Conservation (phyloP, 2,329 filamentous ascomycete genomes). For the Penicillium carneum region DNA sequence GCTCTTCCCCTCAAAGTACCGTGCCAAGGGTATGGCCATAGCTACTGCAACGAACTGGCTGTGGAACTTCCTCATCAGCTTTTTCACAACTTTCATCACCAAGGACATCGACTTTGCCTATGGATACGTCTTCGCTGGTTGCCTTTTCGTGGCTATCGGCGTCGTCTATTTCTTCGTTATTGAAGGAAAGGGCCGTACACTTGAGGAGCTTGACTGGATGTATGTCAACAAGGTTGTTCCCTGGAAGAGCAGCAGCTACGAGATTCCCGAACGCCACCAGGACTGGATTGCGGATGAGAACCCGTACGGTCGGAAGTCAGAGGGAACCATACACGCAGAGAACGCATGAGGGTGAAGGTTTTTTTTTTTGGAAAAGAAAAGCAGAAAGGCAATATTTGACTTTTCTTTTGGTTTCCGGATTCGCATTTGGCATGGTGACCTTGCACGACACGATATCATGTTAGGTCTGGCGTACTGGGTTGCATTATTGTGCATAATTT, state of each 20-base stretch:
- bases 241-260: slow-evolving; percentile 63
- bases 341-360: slow-evolving; percentile 32
- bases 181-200: slow-evolving; percentile 71
- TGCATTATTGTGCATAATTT: slow-evolving; percentile 5
- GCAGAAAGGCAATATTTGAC: neutral
- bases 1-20: slow-evolving; percentile 55
- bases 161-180: slow-evolving; percentile 78
- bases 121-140: slow-evolving; percentile 78
- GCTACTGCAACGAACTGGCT: slow-evolving; percentile 79
- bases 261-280: slow-evolving; percentile 36
- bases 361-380: neutral
- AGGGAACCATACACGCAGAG: slow-evolving; percentile 38
- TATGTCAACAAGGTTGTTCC: slow-evolving; percentile 69
- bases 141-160: slow-evolving; percentile 68
- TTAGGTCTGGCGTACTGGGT: slow-evolving; percentile 24
- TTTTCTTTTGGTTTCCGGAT: slow-evolving; percentile 12
- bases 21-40: slow-evolving; percentile 79
- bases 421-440: slow-evolving; percentile 14
- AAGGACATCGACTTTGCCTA: slow-evolving; percentile 74
- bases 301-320: slow-evolving; percentile 35
- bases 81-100: slow-evolving; percentile 81
- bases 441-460: slow-evolving; percentile 11
- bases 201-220: slow-evolving; percentile 80
- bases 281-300: slow-evolving; percentile 31
- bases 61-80: slow-evolving; percentile 75